Conservation (phyloP, 257 asterid species). For the Ajuga chamaepitys region DNA sequence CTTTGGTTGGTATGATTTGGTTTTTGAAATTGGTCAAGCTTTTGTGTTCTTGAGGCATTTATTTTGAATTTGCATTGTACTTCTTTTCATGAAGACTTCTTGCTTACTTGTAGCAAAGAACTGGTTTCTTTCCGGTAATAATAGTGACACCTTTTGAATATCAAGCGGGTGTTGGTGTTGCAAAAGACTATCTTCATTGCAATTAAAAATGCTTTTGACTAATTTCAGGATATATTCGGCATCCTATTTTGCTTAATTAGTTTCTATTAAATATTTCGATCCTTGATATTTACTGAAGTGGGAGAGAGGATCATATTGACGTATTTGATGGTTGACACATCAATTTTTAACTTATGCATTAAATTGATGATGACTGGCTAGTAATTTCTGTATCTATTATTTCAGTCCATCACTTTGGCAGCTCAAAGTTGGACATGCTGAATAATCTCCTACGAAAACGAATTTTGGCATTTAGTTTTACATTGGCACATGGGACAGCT, state of each 20-base stretch:
- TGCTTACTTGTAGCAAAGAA: constrained; percentile 17
- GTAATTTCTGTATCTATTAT: too few species aligned
- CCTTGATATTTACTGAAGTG: too few species aligned
- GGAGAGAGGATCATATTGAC: too few species aligned
- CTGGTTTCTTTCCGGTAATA: constrained; percentile 28
- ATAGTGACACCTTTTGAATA: constrained; percentile 18
- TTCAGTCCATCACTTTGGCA: too few species aligned
- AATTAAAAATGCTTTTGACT: neutral
- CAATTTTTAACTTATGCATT: too few species aligned
- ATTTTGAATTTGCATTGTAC: constrained; percentile 28
- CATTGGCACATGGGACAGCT: neutral
- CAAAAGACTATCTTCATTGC: neutral
- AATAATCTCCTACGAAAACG: too few species aligned
- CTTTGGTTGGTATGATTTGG: constrained; percentile 16
- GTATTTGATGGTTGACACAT: too few species aligned
- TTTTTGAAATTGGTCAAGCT: constrained; percentile 18
- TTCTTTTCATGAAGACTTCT: constrained; percentile 23
- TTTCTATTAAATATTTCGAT: neutral
- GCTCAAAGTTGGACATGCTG: too few species aligned
- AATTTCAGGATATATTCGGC: neutral
- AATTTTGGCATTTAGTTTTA: too few species aligned
- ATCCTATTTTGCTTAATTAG: neutral
- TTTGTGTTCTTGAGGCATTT: constrained; percentile 22
- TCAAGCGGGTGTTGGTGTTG: neutral
- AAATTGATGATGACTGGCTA: neutral